Percentiles rank a stretch among this genome's conserved stretches.
Conservation (phyloP, 768 basidiomycete genomes). For the Tricholoma flavovirens region DNA sequence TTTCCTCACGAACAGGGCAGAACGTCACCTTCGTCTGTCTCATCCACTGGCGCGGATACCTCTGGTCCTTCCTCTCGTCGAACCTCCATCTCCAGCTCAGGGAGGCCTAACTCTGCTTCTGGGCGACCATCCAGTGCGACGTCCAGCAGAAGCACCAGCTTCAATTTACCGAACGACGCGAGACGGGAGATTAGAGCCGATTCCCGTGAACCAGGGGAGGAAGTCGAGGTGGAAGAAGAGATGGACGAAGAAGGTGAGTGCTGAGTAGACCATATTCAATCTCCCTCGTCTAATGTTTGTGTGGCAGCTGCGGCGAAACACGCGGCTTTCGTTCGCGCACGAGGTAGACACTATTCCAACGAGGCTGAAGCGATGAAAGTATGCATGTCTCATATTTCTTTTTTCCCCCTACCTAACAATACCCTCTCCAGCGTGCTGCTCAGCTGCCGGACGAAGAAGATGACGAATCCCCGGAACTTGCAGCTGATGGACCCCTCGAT, state of each 20-base stretch:
- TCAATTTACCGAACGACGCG: constrained; percentile 70
- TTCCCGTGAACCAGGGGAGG: constrained; percentile 57
- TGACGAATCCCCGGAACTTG: constrained; percentile 29
- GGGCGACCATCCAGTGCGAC: constrained; percentile 56
- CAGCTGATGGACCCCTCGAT: too few relatives aligned
- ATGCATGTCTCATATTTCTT: constrained; percentile 9
- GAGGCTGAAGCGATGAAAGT: constrained; percentile 95
- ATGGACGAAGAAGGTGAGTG: constrained; percentile 84
- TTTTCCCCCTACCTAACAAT: constrained; percentile 6
- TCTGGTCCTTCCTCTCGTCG: constrained; percentile 70
- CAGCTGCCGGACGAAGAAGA: constrained; percentile 62
- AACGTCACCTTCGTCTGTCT: constrained; percentile 39
- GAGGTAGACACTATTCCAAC: constrained; percentile 83
- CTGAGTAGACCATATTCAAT: not conserved
- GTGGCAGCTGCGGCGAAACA: constrained; percentile 71
- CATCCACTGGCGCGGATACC: constrained; percentile 54
- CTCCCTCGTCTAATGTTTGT: not conserved
- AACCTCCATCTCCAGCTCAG: constrained; percentile 65
- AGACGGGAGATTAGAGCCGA: constrained; percentile 52
- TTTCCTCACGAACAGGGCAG: constrained; percentile 26
- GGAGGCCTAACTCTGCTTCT: constrained; percentile 44
- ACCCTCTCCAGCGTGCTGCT: constrained; percentile 49
- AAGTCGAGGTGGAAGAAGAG: constrained; percentile 66
- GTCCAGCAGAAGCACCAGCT: constrained; percentile 78
- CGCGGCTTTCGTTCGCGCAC: constrained; percentile 72